Evolutionary conservation across 169 alveolate species (phyloP).

Genomic region (Eimeria tenella): DNA sequence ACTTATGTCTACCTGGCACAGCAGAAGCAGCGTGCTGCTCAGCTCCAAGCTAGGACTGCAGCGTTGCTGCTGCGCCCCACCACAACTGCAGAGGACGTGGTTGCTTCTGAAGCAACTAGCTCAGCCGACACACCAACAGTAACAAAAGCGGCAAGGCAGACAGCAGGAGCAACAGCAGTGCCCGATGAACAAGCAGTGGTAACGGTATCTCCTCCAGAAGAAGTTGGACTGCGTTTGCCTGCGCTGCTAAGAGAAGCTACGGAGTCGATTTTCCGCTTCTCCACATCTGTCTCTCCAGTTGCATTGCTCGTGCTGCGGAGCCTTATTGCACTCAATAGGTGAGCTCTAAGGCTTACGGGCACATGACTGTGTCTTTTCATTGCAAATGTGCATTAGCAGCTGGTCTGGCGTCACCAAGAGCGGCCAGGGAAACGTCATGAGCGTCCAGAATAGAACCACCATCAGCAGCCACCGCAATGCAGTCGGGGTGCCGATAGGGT

Average conservation of each 20-base stretch:
- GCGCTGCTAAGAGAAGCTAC: conserved; percentile 11
- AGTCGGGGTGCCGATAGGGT: no score
- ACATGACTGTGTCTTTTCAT: background rate
- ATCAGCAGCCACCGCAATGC: no score
- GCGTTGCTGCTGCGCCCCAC: background rate
- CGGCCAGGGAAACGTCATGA: no score
- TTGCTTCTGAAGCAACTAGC: background rate
- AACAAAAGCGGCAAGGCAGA: background rate
- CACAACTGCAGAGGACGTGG: background rate
- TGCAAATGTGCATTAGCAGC: background rate
- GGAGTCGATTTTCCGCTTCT: background rate
- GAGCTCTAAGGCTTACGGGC: background rate
- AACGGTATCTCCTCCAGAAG: background rate
- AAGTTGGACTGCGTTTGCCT: background rate
- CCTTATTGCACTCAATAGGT: background rate
- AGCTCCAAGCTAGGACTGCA: conserved; percentile 2
- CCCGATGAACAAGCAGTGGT: background rate
- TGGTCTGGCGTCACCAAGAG: background rate
- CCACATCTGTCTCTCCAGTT: conserved; percentile 5
- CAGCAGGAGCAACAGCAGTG: background rate
- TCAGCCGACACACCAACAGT: background rate
- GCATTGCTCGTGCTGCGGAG: conserved; percentile 42
- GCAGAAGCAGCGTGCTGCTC: conserved; percentile 28
- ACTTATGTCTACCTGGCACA: background rate
- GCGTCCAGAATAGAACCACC: no score